Percentiles rank a stretch among this genome's conserved stretches.
These are phyloP conservation scores for Russula ochroleuca DNA, from an alignment of 768 basidiomycete species.

Conservation along the genomic window DNA sequence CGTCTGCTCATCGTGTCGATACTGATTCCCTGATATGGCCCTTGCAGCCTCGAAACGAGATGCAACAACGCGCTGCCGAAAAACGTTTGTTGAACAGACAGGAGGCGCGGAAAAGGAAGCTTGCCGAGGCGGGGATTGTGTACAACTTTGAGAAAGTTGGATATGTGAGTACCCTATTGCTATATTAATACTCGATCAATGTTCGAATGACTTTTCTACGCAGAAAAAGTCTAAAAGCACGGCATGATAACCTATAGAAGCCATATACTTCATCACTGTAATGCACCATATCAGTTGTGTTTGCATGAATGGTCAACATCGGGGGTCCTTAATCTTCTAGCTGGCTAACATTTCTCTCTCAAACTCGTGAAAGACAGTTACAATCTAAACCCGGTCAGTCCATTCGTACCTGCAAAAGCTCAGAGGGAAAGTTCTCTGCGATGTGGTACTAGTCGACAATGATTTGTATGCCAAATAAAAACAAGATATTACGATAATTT, in stretches of 20 bases:
- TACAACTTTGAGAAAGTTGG: conserved; percentile 80
- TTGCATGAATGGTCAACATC: background rate
- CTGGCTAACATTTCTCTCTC: too few relatives aligned
- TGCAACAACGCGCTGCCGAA: conserved; percentile 59
- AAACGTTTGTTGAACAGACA: conserved; percentile 74
- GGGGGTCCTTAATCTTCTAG: background rate
- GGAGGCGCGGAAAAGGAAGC: conserved; percentile 67
- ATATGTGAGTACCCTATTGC: conserved; percentile 57
- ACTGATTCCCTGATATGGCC: background rate
- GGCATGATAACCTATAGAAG: conserved; percentile 3
- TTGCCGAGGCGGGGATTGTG: conserved; percentile 76
- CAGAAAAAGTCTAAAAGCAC: conserved; percentile 37
- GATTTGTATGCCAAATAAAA: background rate
- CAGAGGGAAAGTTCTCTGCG: background rate
- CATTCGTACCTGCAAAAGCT: background rate
- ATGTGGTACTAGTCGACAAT: background rate
- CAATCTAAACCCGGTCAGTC: background rate
- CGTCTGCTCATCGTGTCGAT: background rate
- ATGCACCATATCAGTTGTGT: background rate
- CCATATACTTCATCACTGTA: background rate
- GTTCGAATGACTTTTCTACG: conserved; percentile 25
- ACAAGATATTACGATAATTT: conserved; percentile 1
- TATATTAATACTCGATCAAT: background rate
- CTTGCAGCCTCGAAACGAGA: conserved; percentile 64
- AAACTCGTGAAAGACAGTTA: background rate